phyloP scores from a whole-genome alignment of 169 alveolate genomes.

The Cryptosporidium meleagridis region DNA sequence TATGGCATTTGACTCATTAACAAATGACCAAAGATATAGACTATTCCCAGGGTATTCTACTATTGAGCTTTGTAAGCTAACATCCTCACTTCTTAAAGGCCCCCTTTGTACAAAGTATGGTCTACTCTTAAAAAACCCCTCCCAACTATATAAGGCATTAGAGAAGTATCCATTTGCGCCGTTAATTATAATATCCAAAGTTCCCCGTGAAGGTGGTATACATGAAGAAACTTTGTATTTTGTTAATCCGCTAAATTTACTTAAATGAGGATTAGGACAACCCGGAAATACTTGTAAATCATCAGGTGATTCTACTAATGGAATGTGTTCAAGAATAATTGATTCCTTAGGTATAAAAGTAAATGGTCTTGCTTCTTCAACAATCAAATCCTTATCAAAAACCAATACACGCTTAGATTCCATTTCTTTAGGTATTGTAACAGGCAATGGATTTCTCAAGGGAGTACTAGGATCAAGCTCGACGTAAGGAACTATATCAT shows the following conservation, averaged over 20 bases:
- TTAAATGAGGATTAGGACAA: conserved; percentile 55
- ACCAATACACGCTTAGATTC: conserved; percentile 60
- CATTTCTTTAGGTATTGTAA: conserved; percentile 43
- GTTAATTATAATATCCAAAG: conserved; percentile 28
- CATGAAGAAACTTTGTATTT: conserved; percentile 67
- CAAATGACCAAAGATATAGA: conserved; percentile 45
- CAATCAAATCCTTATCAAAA: conserved; percentile 64
- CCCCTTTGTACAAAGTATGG: conserved; percentile 73
- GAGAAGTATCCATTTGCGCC: conserved; percentile 70
- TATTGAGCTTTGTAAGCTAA: conserved; percentile 53
- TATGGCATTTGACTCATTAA: conserved; percentile 6
- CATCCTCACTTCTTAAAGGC: conserved; percentile 54
- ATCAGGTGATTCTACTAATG: conserved; percentile 67
- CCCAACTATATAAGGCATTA: conserved; percentile 69
- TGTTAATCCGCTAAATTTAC: conserved; percentile 49
- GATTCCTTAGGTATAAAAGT: conserved; percentile 61
- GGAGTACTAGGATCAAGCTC: conserved; percentile 72
- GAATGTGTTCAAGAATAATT: conserved; percentile 41
- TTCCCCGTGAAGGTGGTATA: conserved; percentile 68
- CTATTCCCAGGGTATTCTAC: conserved; percentile 70
- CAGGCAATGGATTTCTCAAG: conserved; percentile 71
- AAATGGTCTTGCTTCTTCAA: conserved; percentile 75
- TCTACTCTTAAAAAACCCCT: conserved; percentile 48
- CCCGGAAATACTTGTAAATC: conserved; percentile 33
- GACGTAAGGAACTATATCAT: conserved; percentile 60